Base-by-base conservation (phyloP, 306 rosid genomes). In the Prunus dulcis region DNA sequence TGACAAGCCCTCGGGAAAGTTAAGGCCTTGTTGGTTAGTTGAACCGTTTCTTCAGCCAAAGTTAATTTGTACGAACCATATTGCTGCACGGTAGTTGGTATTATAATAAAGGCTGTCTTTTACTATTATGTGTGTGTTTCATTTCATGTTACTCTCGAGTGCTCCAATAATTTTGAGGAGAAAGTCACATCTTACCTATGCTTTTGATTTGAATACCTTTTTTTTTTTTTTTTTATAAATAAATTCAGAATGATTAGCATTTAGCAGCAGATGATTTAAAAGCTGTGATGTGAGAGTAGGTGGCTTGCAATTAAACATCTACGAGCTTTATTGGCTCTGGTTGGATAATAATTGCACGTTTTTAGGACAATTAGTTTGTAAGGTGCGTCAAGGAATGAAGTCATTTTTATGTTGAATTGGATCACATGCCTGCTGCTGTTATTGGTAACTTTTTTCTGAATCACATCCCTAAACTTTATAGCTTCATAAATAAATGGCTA, bases 61-160 rank as follows among this genome's bases (percentile, higher is more conserved):
- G 68, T 88, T 82, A 84, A 81, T 61, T 79, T 23, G 46, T 49
- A 74, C 46, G 78, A 71, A 82, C 52, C 67, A 71, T 80, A 51
- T 77, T 80, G 90, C 87, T 81, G 81, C 6, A 22, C 74, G 75
- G 91, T 86, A 5, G 94, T 84, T 89, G 93, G 85, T 46, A 76
- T 80, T 84, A 67, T 88, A 81, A 73, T 88, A 74, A 88, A 84
- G 81, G 69, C 84, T 62, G n/a, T 17, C 28, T 52, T 34, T 32
- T 19, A 57, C 22, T 38, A 52, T 13, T n/a, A 9, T 38, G 43
- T 38, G 2, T 6, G 43, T 38, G 43, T 38, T 38, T 38, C 15
- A 74, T 11, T 52, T 58, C 15, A 60, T 13, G 17, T 43, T 28
- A 17, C 72, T 72, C 12, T 49, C 3, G 50, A 41, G 19, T 47